Conservation (phyloP, 2,329 filamentous ascomycete species). For the Beauveria caledonica region DNA sequence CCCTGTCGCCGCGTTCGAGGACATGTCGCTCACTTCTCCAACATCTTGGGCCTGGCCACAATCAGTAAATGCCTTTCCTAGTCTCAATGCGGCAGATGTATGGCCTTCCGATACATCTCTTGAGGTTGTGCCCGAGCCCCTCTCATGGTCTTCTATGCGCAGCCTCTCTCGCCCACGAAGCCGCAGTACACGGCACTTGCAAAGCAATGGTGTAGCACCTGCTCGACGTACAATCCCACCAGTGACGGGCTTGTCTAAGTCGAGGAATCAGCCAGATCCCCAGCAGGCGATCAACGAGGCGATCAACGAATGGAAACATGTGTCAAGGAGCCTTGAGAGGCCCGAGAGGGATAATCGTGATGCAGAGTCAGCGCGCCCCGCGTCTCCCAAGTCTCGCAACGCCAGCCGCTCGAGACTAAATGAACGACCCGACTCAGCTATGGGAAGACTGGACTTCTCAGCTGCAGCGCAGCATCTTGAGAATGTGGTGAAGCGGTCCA, state of each 20-base stretch:
- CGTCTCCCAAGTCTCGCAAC: slow-evolving; percentile 27
- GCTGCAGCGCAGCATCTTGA: not conserved
- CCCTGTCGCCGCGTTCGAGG: slow-evolving; percentile 16
- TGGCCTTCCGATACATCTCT: not conserved
- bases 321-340: too few species aligned
- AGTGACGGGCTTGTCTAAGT: not conserved
- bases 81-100: not conserved
- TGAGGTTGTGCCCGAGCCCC: not conserved
- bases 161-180: not conserved
- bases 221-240: not conserved
- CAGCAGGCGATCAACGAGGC: too few species aligned
- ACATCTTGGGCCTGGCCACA: slow-evolving; percentile 16
- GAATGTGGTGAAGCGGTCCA: not conserved
- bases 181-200: not conserved
- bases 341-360: too few species aligned
- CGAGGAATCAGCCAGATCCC: too few species aligned
- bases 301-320: too few species aligned
- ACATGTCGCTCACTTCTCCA: slow-evolving; percentile 13
- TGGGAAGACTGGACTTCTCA: not conserved
- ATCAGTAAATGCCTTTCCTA: not conserved
- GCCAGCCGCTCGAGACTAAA: slow-evolving; percentile 21
- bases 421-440: slow-evolving; percentile 14
- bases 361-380: not conserved
- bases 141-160: not conserved
- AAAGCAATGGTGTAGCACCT: not conserved